Base-by-base conservation (phyloP, 83 land plant species). In the Picea mariana region DNA sequence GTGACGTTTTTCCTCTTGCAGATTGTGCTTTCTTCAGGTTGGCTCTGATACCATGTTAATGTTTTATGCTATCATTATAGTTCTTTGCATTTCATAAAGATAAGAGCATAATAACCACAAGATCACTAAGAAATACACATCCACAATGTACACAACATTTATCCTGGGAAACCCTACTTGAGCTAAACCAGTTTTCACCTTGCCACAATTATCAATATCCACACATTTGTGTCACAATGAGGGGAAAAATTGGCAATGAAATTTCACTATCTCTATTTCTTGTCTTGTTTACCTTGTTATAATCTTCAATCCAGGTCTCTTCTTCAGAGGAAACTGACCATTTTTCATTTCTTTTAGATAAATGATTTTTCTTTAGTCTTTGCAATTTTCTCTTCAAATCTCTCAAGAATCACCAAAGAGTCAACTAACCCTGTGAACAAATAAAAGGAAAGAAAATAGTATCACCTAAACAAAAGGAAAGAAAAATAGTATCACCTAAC, bases 281-380 rank as follows among this genome's bases (percentile, higher is more conserved):
- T 38, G 60, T 58, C 60, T 13, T 58, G 17, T 13, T 40, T 73
- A 97, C 99, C 93, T 91, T 92, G 82, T 94, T 96, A 77, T 98
- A 98, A 78, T 98, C 99, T 81, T 98, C 99, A 62, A 98, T 93
- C 99, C 99, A 98, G 55, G 83, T 78, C 82, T 98, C 99, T 66
- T 98, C 99, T 77, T 96, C 94, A 87, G 97, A 96, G 34, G 96
- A 96, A 72, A 85, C 84, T 81, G 91, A 78, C 99, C 99, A 98
- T 82, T 94, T 96, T 83, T 98, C 99, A 64, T 96, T 40, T 96
- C 99, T 86, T 91, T 96, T 87, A 89, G 90, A 90, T 90, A 78
- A 90, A 87, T 5, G 97, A 95, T 79, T 93, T 95, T 78, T 94
- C 93, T 81, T 96, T 94, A 6, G 94, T 90, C 60, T 78, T 85